Conservation (phyloP, 331 rosid species). For the Phaseolus coccineus region DNA sequence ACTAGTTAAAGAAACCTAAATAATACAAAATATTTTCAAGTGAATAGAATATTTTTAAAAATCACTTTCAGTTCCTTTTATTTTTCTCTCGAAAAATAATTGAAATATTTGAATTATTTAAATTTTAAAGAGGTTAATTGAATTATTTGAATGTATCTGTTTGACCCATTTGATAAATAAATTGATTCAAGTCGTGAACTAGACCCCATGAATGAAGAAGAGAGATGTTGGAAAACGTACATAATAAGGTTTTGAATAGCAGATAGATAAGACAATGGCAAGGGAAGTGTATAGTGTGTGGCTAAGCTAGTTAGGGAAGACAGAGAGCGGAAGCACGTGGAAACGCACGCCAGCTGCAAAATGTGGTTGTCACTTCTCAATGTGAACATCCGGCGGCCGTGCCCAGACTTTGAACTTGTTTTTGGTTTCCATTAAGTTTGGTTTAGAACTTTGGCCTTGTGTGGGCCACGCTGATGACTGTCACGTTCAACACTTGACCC, state of each 20-base stretch:
- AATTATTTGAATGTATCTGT: too few species aligned
- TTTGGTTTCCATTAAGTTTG: background rate
- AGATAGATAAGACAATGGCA: slow-evolving; percentile 23
- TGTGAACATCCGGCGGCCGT: background rate
- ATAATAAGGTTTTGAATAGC: background rate
- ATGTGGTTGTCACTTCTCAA: background rate
- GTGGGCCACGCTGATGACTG: background rate
- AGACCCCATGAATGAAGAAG: slow-evolving; percentile 3
- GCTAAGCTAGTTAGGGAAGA: background rate
- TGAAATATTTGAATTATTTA: too few species aligned
- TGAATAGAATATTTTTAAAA: background rate
- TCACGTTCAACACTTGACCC: background rate
- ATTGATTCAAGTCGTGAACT: too few species aligned
- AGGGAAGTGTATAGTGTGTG: background rate
- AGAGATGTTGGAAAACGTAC: background rate
- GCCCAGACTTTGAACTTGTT: background rate
- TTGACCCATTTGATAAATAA: too few species aligned
- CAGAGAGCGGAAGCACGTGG: background rate
- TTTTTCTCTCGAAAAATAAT: too few species aligned
- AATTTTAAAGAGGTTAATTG: too few species aligned
- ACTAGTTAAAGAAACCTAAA: too few species aligned
- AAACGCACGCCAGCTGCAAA: background rate
- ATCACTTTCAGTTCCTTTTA: too few species aligned
- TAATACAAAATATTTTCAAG: background rate
- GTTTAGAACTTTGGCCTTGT: background rate